Base-by-base conservation (phyloP, 768 basidiomycete genomes). In the Boletus rufocinnamomeus region DNA sequence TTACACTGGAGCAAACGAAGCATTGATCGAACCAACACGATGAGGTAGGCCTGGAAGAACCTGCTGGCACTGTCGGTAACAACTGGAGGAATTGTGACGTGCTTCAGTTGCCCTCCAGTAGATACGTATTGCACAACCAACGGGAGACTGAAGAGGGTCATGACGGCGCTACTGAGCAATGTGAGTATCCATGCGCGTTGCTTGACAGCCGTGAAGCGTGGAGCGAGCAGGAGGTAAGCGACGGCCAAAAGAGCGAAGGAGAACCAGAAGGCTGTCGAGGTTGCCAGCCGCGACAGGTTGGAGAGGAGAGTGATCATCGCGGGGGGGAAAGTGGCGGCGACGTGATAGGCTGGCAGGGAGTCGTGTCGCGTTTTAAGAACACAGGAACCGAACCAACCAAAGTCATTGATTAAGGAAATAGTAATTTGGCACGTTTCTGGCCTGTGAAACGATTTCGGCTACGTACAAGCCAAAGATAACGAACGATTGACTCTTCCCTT, bases 131-230 rank as follows among this genome's bases (percentile, higher is more conserved):
- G 72, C 46, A 45, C 67, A 21, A 76, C 61, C 65, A 75, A 76
- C 0, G 82, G 81, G 8, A 80, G 46, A 52, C 79, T 79, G 52
- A 66, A 56, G 6, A 77, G 3, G 17, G 76, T 74, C 80, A 82
- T 82, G 40, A 60, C 47, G 1, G 69, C 68, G 54, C 79, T 79
- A 1, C 77, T 72, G 54, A 77, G 56, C 1, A 71, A 68, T 2
- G 80, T 80, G 44, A 84, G 70, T 46, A 83, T 67, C 77, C 83
- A 84, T 46, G 83, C 72, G 28, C 69, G 69, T 59, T 84, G 77
- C 64, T 79, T 77, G 38, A 71, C 46, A 5, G 76, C 72, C 7
- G 71, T 49, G 66, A 72, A 77, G 41, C 45, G 49, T 0, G 69
- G 61, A 3, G 74, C 66, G 30, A 76, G 62, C 28, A 73, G 6